Evolutionary conservation across 306 rosid species (phyloP), one percentile per base, ranked within the genome.

Genomic region (Comarum palustre): DNA sequence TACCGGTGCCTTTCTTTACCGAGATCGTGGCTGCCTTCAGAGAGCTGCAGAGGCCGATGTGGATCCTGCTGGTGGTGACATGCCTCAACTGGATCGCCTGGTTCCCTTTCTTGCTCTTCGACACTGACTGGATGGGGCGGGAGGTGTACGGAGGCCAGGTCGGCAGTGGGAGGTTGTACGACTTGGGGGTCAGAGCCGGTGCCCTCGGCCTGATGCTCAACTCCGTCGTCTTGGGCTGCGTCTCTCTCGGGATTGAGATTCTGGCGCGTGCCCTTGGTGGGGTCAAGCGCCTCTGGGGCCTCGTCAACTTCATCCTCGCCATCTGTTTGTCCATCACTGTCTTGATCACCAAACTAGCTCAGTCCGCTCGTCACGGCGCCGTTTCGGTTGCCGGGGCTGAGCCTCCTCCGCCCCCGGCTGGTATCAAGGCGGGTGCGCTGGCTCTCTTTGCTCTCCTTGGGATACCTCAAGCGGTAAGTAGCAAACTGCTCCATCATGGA

Each of bases 41-140:
- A 12, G 87, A 79, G 25, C 71, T 94, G 12, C 64, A 77, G 58
- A 78, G 77, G 19, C 98, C 98, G 0, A 91, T 91, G 98, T 77
- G 93, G 89, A 66, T 91, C 13, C 66, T 94, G 3, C 45, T 94
- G 0, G n/a, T 91, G 48, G 98, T 94, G 77, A 94, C 98, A 71
- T 84, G 90, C 22, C 80, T 91, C 0, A 94, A 94, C 12, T 94
- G 98, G 97, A 62, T 91, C 29, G 98, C 95, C 0, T 94, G 98
- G 97, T 94, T 91, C 46, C 97, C 97, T 0, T 94, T 94, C 82
- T 22, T 94, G 69, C 61, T 94, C 34, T 94, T 82, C 68, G 97
- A 94, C 77, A 94, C 98, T 0, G 98, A 94, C 59, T 94, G 98
- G 98, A 94, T 89, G 98, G 98, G 98, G 1, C 45, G 14, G 9